These are phyloP conservation scores for Suillus plorans DNA, from an alignment of 768 basidiomycete species.

Conservation along the genomic window DNA sequence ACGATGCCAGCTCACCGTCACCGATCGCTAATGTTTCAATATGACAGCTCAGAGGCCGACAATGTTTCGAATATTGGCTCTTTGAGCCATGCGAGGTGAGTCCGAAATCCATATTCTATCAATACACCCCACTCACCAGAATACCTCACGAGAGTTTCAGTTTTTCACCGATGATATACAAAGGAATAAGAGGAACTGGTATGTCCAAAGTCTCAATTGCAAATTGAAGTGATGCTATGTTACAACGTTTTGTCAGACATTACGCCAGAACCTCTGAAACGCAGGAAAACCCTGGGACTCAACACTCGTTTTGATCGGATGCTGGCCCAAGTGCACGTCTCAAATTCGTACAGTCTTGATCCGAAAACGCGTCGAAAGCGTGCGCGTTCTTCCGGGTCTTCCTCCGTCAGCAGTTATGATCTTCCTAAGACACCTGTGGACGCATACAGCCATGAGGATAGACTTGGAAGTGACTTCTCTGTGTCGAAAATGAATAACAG, in stretches of 20 bases:
- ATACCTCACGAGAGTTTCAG: slow-evolving; percentile 6
- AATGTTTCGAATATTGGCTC: not conserved
- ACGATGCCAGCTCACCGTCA: not conserved
- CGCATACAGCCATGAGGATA: slow-evolving; percentile 34
- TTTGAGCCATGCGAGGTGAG: not conserved
- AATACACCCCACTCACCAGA: not conserved
- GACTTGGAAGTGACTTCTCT: slow-evolving; percentile 40
- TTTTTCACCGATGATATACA: slow-evolving; percentile 12
- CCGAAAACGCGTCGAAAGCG: slow-evolving; percentile 29
- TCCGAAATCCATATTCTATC: no score
- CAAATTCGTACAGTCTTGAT: slow-evolving; percentile 24
- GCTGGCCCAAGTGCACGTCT: slow-evolving; percentile 57
- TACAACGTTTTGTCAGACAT: slow-evolving; percentile 7
- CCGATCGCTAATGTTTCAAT: not conserved
- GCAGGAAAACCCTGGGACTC: slow-evolving; percentile 46
- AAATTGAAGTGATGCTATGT: no score
- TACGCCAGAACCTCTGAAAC: slow-evolving; percentile 35
- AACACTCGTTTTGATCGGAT: slow-evolving; percentile 68
- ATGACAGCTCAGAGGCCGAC: not conserved
- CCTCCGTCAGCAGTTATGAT: slow-evolving; percentile 43
- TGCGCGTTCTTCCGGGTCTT: slow-evolving; percentile 41
- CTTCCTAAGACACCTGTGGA: slow-evolving; percentile 42
- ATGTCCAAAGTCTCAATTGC: not conserved
- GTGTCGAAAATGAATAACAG: slow-evolving; percentile 41
- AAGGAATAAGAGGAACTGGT: not conserved